A percentile compares a stretch with the other conserved stretches of the same genome.
phyloP scores from a whole-genome alignment of 2,329 filamentous ascomycete species.

The Neofusicoccum parvum region DNA sequence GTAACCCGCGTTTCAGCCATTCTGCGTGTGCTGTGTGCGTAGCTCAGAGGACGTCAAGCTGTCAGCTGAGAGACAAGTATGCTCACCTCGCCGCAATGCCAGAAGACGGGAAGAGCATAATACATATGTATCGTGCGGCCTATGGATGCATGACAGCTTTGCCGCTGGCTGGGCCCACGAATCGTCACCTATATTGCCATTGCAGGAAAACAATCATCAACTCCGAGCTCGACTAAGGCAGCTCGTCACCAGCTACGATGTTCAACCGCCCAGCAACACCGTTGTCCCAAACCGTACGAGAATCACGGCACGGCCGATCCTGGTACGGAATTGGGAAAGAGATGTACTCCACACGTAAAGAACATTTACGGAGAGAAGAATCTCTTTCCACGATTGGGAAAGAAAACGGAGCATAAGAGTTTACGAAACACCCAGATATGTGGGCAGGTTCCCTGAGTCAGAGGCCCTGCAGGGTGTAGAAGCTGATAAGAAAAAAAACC shows the following conservation, averaged over 20 bases:
- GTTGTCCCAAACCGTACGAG: too few relatives aligned
- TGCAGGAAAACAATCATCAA: neutral
- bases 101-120: neutral
- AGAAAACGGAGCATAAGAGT: too few relatives aligned
- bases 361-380: too few relatives aligned
- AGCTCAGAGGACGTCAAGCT: neutral
- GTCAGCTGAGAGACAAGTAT: neutral
- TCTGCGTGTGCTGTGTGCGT: neutral
- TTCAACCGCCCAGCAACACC: too few relatives aligned
- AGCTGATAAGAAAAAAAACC: too few relatives aligned
- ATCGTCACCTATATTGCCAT: neutral
- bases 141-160: neutral
- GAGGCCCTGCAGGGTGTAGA: too few relatives aligned
- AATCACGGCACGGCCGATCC: too few relatives aligned
- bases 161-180: neutral
- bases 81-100: neutral
- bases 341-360: too few relatives aligned
- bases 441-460: too few relatives aligned
- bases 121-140: neutral
- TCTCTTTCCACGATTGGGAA: too few relatives aligned
- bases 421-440: too few relatives aligned
- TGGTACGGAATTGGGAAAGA: too few relatives aligned
- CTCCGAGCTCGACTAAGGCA: neutral
- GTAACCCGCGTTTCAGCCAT: slow-evolving; percentile 40
- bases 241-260: slow-evolving; percentile 3